Evolutionary conservation across 768 basidiomycete genomes (phyloP), one percentile per base, ranked within the genome.

Genomic region (Cystobasidium tubakii): DNA sequence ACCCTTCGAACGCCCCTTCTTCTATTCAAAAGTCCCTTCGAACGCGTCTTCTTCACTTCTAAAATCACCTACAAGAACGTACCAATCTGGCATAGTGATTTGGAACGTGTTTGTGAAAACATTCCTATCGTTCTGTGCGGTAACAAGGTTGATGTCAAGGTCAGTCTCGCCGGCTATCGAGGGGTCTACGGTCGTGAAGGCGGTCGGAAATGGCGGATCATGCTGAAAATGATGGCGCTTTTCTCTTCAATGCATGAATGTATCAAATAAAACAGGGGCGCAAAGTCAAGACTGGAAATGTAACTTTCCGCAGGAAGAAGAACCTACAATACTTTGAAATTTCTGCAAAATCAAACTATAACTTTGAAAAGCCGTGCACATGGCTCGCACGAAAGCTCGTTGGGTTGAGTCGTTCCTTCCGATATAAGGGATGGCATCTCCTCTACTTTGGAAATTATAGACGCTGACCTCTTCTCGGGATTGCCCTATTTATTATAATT

Each of bases 11-110:
- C n/a, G n/a, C n/a, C n/a, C n/a, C n/a, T n/a, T n/a, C n/a, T n/a
- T n/a, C n/a, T n/a, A n/a, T n/a, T n/a, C n/a, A n/a, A n/a, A n/a
- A n/a, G n/a, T n/a, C n/a, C n/a, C n/a, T n/a, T n/a, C n/a, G n/a
- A n/a, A n/a, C n/a, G n/a, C n/a, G 7, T 42, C 42, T 17, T 7
- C 42, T 17, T 98, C 77, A 98, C 96, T 74, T 96, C 96, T 69
- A 89, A 96, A 80, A 99, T 98, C 87, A 99, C 96, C 72, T 99
- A 99, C 86, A 98, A 98, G 86, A 98, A 97, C 82, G 96, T 99
- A 39, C 96, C 96, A 78, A 99, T 98, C 86, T 99, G 96, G 96
- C 95, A 98, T 86, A 90, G 96, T 81, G 96, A 99, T 83, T 78
- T 83, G 70, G 96, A 98, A 85, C 92, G 96, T 76, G 96, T 99